Percentiles rank a stretch among this genome's conserved stretches.
phyloP scores from a whole-genome alignment of 2,329 filamentous ascomycete genomes.

The Microcyclospora tardicrescens region DNA sequence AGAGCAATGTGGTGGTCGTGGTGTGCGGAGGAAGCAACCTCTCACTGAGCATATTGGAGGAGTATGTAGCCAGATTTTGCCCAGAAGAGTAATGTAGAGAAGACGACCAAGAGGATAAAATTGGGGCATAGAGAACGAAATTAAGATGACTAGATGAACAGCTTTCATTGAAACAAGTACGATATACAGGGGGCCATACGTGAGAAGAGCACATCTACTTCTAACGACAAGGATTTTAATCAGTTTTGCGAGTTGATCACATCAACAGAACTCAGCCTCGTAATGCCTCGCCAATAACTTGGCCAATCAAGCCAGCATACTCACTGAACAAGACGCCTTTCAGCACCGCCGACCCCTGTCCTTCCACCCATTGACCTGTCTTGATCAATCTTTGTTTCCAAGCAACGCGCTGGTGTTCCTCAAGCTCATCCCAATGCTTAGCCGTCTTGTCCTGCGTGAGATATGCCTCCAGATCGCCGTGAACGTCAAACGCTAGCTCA shows the following conservation, averaged over 20 bases:
- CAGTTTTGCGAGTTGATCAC: too few relatives aligned
- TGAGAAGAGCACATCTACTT: too few relatives aligned
- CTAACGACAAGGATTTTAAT: too few relatives aligned
- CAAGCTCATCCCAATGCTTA: conserved; percentile 59
- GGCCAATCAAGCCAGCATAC: conserved; percentile 49
- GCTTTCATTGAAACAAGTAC: too few relatives aligned
- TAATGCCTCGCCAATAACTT: conserved; percentile 17
- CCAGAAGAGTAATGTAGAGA: too few relatives aligned
- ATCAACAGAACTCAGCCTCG: conserved; percentile 1
- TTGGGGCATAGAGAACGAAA: too few relatives aligned
- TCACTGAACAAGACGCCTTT: conserved; percentile 67
- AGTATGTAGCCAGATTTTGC: conserved; percentile 15
- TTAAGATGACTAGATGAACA: too few relatives aligned
- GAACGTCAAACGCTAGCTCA: conserved; percentile 23
- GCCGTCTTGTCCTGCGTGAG: conserved; percentile 34
- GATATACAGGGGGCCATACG: too few relatives aligned
- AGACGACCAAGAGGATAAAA: too few relatives aligned
- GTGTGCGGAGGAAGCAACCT: conserved; percentile 60
- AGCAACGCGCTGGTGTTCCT: conserved; percentile 44
- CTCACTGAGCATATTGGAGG: conserved; percentile 37
- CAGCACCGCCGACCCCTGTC: conserved; percentile 64
- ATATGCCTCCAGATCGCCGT: conserved; percentile 28
- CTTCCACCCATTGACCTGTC: conserved; percentile 66
- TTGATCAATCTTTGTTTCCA: conserved; percentile 59
- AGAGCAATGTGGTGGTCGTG: conserved; percentile 56